Percentiles rank a stretch among this genome's conserved stretches.
Evolutionary conservation across 306 rosid genomes (phyloP).

Genomic region (Vachellia pachyceras): DNA sequence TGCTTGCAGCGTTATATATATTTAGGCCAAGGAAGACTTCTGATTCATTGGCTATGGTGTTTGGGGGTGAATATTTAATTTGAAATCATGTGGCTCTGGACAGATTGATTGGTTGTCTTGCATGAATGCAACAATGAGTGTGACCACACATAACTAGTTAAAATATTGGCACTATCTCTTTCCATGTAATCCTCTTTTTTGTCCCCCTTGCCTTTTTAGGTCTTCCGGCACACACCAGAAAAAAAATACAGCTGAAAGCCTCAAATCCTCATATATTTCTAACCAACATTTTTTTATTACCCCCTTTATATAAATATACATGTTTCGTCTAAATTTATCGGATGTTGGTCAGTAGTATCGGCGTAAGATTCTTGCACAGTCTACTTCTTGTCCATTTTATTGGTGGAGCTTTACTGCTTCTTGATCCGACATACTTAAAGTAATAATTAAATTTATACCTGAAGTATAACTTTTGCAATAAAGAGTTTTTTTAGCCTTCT

Average conservation of each 20-base stretch:
- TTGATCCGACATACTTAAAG: not conserved
- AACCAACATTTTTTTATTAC: constrained; percentile 9
- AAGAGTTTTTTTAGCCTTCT: not conserved
- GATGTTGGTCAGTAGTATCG: constrained; percentile 13
- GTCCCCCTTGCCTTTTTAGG: constrained; percentile 55
- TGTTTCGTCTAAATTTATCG: constrained; percentile 13
- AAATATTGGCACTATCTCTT: constrained; percentile 47
- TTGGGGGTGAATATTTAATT: constrained; percentile 39
- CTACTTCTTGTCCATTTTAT: constrained; percentile 8
- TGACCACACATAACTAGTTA: constrained; percentile 57
- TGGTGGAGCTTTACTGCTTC: not conserved
- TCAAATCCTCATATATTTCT: constrained; percentile 39
- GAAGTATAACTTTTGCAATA: not conserved
- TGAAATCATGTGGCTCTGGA: constrained; percentile 42
- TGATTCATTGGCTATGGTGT: constrained; percentile 35
- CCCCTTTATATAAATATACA: not conserved
- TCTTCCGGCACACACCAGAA: not conserved
- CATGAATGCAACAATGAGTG: constrained; percentile 63
- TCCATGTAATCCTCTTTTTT: constrained; percentile 56
- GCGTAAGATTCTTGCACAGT: constrained; percentile 21
- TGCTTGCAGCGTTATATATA: not conserved
- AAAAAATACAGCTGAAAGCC: constrained; percentile 20
- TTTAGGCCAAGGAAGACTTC: constrained; percentile 15
- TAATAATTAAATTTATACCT: not conserved
- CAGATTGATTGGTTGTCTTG: constrained; percentile 64